These are phyloP conservation scores for Tilletia walkeri DNA, from an alignment of 1,284 basidiomycete species.

Conservation along the genomic window DNA sequence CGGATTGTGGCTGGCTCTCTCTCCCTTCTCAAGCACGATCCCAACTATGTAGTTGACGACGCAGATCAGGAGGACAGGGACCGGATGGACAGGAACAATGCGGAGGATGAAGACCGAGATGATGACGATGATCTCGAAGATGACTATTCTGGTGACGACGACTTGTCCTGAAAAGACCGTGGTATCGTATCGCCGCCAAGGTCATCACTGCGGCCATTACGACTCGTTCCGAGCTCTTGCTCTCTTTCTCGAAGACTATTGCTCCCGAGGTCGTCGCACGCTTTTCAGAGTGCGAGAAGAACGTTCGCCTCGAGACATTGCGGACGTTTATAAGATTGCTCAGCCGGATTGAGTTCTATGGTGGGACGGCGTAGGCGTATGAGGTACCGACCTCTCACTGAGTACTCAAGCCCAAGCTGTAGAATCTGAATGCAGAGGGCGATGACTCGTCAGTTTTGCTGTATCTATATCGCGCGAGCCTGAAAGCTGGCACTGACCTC, in stretches of 20 bases:
- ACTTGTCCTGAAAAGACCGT: conserved; percentile 97
- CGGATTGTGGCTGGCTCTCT: conserved; percentile 70
- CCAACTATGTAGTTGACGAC: conserved; percentile 80
- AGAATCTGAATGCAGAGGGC: conserved; percentile 34
- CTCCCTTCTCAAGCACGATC: conserved; percentile 86
- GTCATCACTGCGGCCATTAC: conserved; percentile 78
- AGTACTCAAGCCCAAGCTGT: conserved; percentile 54
- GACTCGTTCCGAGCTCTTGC: conserved; percentile 81
- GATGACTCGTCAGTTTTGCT: conserved; percentile 20
- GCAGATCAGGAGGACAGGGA: conserved; percentile 72
- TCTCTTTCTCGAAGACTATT: conserved; percentile 75
- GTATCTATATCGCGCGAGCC: too few species aligned
- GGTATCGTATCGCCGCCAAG: conserved; percentile 76
- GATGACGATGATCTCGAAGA: conserved; percentile 56
- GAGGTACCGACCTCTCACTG: conserved; percentile 61
- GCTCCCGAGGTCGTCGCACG: conserved; percentile 83
- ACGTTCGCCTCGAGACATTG: conserved; percentile 90
- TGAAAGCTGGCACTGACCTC: too few species aligned
- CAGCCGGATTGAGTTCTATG: conserved; percentile 67
- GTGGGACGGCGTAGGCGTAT: conserved; percentile 61
- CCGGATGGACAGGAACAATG: conserved; percentile 46
- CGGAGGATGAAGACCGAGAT: conserved; percentile 56
- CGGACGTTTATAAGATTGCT: conserved; percentile 77
- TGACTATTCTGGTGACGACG: conserved; percentile 89
- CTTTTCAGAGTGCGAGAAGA: conserved; percentile 92